phyloP scores from a whole-genome alignment of 306 rosid species.

The Vachellia collinsii region DNA sequence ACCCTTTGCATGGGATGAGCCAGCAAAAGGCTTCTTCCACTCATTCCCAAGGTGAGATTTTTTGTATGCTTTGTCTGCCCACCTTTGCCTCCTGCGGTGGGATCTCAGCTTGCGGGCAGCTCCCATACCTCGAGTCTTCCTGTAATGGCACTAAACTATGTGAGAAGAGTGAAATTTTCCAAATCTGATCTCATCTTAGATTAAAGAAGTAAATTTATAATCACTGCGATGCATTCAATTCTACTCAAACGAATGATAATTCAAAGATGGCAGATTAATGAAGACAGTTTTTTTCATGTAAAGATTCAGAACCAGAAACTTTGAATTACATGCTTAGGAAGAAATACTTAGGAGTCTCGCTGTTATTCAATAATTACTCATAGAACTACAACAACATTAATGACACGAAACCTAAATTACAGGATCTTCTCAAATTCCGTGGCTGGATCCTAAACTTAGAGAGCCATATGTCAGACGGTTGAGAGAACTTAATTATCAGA shows the following conservation, averaged over 20 bases:
- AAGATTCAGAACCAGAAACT: not conserved
- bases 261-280: not conserved
- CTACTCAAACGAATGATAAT: not conserved
- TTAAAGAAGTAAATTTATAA: not conserved
- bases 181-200: not conserved
- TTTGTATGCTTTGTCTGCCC: conserved; percentile 82
- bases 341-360: not conserved
- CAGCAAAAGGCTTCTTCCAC: conserved; percentile 91
- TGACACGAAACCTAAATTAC: not conserved
- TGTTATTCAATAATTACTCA: not conserved
- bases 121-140: conserved; percentile 86
- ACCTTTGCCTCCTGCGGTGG: conserved; percentile 77
- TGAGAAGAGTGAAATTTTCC: not conserved
- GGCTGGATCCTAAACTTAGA: not conserved
- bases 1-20: conserved; percentile 87
- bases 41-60: conserved; percentile 85
- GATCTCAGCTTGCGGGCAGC: conserved; percentile 84
- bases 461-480: not conserved
- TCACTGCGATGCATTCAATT: not conserved
- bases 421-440: not conserved
- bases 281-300: not conserved
- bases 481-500: not conserved
- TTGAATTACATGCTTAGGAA: not conserved
- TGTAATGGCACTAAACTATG: conserved; percentile 10
- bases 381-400: not conserved